A percentile compares a stretch with the other conserved stretches of the same genome.
These are phyloP conservation scores for Penicillium sp. DNA, from an alignment of 2,329 filamentous ascomycete genomes.

Conservation along the genomic window DNA sequence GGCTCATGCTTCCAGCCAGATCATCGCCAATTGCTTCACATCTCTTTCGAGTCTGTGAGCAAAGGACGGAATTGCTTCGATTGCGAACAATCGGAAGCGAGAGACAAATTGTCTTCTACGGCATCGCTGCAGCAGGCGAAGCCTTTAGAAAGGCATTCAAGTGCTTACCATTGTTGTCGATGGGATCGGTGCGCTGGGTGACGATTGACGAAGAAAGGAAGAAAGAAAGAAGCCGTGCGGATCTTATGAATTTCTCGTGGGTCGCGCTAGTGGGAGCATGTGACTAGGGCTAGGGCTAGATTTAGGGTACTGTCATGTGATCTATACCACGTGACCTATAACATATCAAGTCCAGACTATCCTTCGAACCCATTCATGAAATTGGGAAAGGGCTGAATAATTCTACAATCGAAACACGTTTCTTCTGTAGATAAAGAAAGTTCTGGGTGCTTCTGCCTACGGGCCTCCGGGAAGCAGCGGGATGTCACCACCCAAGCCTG, in stretches of 20 bases:
- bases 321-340: neutral
- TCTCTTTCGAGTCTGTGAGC: constrained; percentile 28
- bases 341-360: neutral
- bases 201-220: constrained; percentile 41
- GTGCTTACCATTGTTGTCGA: constrained; percentile 60
- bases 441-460: neutral
- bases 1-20: constrained; percentile 51
- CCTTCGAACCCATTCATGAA: neutral
- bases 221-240: constrained; percentile 22
- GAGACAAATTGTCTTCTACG: constrained; percentile 19
- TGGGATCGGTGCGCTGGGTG: constrained; percentile 48
- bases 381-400: neutral
- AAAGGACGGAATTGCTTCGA: constrained; percentile 39
- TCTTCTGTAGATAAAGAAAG: neutral
- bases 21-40: constrained; percentile 38
- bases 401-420: neutral
- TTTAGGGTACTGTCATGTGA: neutral
- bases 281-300: constrained; percentile 21
- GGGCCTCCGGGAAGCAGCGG: neutral
- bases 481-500: constrained; percentile 8
- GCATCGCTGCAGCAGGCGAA: constrained; percentile 24
- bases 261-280: constrained; percentile 29
- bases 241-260: constrained; percentile 31
- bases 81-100: constrained; percentile 25
- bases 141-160: constrained; percentile 38